These are phyloP conservation scores for Mucuna pruriens DNA, from an alignment of 306 rosid species.

Conservation along the genomic window DNA sequence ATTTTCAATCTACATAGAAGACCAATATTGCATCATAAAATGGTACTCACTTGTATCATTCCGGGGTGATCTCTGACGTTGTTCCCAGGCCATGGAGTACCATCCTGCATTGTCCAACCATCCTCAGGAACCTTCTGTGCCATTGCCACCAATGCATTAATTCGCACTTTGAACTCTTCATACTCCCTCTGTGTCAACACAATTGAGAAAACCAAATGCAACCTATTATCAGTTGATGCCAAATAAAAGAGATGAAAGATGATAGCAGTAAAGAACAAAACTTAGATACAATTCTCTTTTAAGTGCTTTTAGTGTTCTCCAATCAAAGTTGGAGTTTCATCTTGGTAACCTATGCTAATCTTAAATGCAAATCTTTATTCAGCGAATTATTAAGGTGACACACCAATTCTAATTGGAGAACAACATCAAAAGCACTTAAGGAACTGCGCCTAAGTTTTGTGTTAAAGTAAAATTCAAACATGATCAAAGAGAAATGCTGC, in stretches of 20 bases:
- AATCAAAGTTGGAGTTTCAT: not conserved
- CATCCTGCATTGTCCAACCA: conserved; percentile 99
- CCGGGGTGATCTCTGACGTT: conserved; percentile 94
- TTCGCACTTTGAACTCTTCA: conserved; percentile 89
- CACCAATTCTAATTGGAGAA: not conserved
- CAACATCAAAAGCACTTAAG: not conserved
- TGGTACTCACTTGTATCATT: conserved; percentile 78
- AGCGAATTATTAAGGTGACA: not conserved
- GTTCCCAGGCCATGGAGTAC: conserved; percentile 98
- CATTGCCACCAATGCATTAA: conserved; percentile 80
- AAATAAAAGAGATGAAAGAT: conserved; percentile 15
- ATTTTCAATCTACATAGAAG: not conserved
- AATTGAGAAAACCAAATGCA: conserved; percentile 33
- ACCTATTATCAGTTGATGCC: conserved; percentile 9
- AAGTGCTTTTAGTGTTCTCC: not conserved
- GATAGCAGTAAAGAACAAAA: not conserved
- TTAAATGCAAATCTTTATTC: not conserved
- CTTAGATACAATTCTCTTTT: not conserved
- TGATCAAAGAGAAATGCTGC: not conserved
- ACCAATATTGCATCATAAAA: not conserved
- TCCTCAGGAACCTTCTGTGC: conserved; percentile 95
- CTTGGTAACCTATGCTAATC: not conserved
- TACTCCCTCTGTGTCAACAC: conserved; percentile 72
- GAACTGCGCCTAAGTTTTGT: not conserved
- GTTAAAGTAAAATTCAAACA: not conserved